phyloP scores from a whole-genome alignment of 805 yeast genomes.

The Ogataea zsoltii region DNA sequence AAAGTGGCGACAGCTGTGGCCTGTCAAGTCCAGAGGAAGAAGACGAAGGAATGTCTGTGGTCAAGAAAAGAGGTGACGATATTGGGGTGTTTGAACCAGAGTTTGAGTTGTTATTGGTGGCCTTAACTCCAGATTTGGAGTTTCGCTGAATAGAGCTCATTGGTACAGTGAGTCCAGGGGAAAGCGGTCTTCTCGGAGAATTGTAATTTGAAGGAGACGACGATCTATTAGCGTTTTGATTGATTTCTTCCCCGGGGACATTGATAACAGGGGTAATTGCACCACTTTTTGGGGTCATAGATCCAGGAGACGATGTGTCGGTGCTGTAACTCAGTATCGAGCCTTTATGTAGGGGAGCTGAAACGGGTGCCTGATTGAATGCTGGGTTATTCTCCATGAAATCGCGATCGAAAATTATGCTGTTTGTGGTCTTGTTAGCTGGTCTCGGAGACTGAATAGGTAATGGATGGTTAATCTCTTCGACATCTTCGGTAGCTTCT shows the following conservation, averaged over 20 bases:
- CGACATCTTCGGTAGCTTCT: conserved; percentile 21
- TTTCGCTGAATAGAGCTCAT: conserved; percentile 65
- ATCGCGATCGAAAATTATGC: conserved; percentile 26
- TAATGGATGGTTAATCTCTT: not conserved
- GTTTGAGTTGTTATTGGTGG: conserved; percentile 14
- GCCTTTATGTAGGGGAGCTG: conserved; percentile 6
- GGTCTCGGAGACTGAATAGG: conserved; percentile 24
- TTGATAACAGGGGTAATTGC: conserved; percentile 28
- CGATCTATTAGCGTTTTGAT: conserved; percentile 9
- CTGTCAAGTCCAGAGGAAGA: conserved; percentile 36
- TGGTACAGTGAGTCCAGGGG: conserved; percentile 55
- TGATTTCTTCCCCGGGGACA: conserved; percentile 23
- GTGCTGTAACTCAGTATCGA: conserved; percentile 8
- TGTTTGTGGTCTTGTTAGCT: conserved; percentile 9
- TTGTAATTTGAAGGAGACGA: conserved; percentile 27
- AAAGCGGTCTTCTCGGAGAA: conserved; percentile 59
- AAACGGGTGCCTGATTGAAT: conserved; percentile 1
- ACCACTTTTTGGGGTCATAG: conserved; percentile 16
- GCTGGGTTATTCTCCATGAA: conserved; percentile 19
- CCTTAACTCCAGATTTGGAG: conserved; percentile 19
- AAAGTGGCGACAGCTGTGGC: conserved; percentile 78
- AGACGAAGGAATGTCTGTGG: conserved; percentile 41
- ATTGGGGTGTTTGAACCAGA: conserved; percentile 44
- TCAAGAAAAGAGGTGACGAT: conserved; percentile 57
- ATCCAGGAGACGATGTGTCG: conserved; percentile 22